Percentiles rank a stretch among this genome's conserved stretches.
Conservation (phyloP, 2,329 filamentous ascomycete genomes). For the Fusarium duplospermum region DNA sequence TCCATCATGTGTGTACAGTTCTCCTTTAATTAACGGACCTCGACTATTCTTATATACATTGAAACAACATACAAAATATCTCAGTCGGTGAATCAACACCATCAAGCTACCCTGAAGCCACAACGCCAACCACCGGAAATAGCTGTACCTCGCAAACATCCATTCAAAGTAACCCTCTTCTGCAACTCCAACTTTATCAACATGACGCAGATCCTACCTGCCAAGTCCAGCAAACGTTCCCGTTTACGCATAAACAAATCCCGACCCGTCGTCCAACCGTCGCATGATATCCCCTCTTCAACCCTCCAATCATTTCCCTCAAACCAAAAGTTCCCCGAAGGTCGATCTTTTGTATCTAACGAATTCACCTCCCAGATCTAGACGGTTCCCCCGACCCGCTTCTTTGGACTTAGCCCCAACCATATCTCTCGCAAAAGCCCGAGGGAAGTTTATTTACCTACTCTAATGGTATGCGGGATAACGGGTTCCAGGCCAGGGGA, state of each 20-base stretch:
- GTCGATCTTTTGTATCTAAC: not conserved
- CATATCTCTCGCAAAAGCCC: not conserved
- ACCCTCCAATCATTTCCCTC: slow-evolving; percentile 18
- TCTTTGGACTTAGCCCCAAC: not conserved
- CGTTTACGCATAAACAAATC: not conserved
- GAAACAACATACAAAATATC: not conserved
- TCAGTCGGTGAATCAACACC: not conserved
- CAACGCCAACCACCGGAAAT: not conserved
- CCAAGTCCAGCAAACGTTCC: not conserved
- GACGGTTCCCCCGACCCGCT: slow-evolving; percentile 6
- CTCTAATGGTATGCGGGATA: not conserved
- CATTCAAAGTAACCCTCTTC: not conserved
- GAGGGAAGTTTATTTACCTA: not conserved
- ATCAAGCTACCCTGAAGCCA: slow-evolving; percentile 1
- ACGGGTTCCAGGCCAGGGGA: not conserved
- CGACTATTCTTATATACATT: not conserved
- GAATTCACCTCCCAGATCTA: slow-evolving; percentile 32
- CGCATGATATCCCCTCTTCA: slow-evolving; percentile 16
- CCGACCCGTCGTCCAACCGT: not conserved
- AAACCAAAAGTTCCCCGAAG: slow-evolving; percentile 1
- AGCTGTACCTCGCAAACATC: not conserved
- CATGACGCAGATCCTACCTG: not conserved
- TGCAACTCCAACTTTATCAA: not conserved
- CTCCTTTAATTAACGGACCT: not conserved
- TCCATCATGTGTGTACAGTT: not conserved